phyloP scores from a whole-genome alignment of 208 protist species.

The Trypanosoma scelopori region DNA sequence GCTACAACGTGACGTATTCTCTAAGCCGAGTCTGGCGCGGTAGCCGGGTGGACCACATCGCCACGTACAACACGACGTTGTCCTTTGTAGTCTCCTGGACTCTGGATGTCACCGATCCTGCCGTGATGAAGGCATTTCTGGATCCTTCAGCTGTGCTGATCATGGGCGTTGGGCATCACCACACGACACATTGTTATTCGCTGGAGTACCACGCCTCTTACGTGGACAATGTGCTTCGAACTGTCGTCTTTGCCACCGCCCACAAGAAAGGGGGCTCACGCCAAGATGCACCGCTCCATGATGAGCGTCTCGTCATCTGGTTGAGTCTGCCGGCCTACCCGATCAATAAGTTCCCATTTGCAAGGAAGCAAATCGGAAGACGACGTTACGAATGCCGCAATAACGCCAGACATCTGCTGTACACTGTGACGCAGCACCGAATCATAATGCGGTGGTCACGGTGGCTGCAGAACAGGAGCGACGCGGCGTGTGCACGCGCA shows the following conservation, averaged over 20 bases:
- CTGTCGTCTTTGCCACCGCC: not conserved
- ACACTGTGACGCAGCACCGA: not conserved
- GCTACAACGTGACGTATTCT: conserved; percentile 14
- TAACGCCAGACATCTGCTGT: conserved; percentile 21
- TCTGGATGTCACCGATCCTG: conserved; percentile 6
- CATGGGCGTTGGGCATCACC: conserved; percentile 28
- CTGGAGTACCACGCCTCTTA: conserved; percentile 14
- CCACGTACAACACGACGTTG: not conserved
- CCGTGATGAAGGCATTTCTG: conserved; percentile 7
- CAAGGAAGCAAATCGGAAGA: not conserved
- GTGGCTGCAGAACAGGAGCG: not conserved
- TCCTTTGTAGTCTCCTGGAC: conserved; percentile 6
- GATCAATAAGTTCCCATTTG: not conserved
- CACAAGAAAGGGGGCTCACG: not conserved
- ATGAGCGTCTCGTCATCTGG: not conserved
- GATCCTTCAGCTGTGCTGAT: conserved; percentile 12
- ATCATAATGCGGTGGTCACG: not conserved
- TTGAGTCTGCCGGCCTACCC: not conserved
- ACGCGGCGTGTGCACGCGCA: not conserved
- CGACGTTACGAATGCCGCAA: conserved; percentile 23
- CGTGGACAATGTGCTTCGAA: conserved; percentile 1
- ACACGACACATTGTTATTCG: conserved; percentile 10
- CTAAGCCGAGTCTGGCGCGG: conserved; percentile 21
- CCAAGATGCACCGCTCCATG: not conserved
- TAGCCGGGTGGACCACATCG: not conserved